Conservation (phyloP, 108 stramenopile species). For the Chaetoceros tenuissimus region DNA sequence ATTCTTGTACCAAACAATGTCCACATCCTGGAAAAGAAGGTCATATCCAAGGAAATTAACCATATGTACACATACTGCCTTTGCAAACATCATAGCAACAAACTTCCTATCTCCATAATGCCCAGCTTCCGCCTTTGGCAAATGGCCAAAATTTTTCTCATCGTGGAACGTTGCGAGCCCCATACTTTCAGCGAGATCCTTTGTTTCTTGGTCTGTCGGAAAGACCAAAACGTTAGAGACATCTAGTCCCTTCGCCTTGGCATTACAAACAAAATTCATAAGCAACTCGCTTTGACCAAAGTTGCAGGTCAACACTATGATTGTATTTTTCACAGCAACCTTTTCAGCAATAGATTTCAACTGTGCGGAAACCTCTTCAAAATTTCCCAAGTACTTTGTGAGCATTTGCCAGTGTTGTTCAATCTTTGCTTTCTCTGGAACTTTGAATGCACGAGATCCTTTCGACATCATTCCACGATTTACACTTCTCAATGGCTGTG, state of each 20-base stretch:
- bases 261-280: conserved; percentile 44
- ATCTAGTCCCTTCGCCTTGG: conserved; percentile 17
- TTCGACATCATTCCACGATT: conserved; percentile 43
- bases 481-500: conserved; percentile 33
- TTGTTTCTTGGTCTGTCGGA: conserved; percentile 33
- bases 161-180: conserved; percentile 33
- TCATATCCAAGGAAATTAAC: conserved; percentile 57
- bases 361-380: conserved; percentile 30
- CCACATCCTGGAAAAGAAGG: conserved; percentile 77
- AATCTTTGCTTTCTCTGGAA: conserved; percentile 28
- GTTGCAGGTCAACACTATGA: conserved; percentile 48
- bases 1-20: conserved; percentile 57
- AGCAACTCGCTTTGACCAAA: conserved; percentile 36
- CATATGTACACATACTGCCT: conserved; percentile 61
- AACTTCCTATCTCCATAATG: conserved; percentile 71
- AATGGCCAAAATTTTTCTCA: conserved; percentile 34
- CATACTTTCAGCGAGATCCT: conserved; percentile 29
- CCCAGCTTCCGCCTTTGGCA: conserved; percentile 41
- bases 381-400: conserved; percentile 32
- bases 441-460: conserved; percentile 34
- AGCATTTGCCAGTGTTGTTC: conserved; percentile 37
- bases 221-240: conserved; percentile 29
- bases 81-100: conserved; percentile 66
- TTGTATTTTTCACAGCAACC: conserved; percentile 29
- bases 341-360: conserved; percentile 45